Evolutionary conservation across 2,329 filamentous ascomycete genomes (phyloP), one percentile per base, ranked within the genome.

Genomic region (Aspergillus fumigatus): DNA sequence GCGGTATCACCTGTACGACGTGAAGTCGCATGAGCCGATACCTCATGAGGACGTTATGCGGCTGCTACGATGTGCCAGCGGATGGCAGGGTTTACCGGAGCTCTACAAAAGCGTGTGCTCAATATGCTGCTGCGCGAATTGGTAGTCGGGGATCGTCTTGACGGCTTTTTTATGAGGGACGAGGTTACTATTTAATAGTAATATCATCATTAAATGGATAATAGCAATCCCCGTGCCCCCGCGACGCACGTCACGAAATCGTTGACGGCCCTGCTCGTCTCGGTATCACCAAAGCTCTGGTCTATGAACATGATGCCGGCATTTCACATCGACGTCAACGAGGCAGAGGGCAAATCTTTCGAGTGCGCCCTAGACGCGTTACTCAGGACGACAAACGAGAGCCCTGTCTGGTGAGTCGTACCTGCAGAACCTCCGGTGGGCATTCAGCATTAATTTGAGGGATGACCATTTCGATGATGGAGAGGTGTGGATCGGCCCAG

Each of bases 41-140:
- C 32, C 6, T 17, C 1, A 3, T 17, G 5, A 17, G 32, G 11
- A 17, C 4, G 32, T 17, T 35, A 35, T 35, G 32, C 14, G 32
- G 11, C 54, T 57, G 8, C n/a, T 65, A 21, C 41, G 50, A 14
- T 47, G 9, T 7, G 59, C 65, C 19, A 53, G 6, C 52, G n/a
- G n/a, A 56, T 49, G 9, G 59, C 56, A 3, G 59, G 59, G 0
- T 66, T 66, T 19, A 17, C 7, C 5, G 32, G 11, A 9, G 56
- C 48, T 10, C 29, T 56, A 40, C 50, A 48, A n/a, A 29, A 50
- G 4, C 52, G 26, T 19, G 38, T 67, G 2, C 14, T 66, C 19
- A 62, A 67, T 38, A 64, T 67, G 57, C 50, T 65, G 2, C 52
- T 64, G 57, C 58, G 60, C 45, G 52, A 58, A 35, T 35, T 14